Evolutionary conservation across 768 basidiomycete genomes (phyloP).

Genomic region (Collybia mongolica): DNA sequence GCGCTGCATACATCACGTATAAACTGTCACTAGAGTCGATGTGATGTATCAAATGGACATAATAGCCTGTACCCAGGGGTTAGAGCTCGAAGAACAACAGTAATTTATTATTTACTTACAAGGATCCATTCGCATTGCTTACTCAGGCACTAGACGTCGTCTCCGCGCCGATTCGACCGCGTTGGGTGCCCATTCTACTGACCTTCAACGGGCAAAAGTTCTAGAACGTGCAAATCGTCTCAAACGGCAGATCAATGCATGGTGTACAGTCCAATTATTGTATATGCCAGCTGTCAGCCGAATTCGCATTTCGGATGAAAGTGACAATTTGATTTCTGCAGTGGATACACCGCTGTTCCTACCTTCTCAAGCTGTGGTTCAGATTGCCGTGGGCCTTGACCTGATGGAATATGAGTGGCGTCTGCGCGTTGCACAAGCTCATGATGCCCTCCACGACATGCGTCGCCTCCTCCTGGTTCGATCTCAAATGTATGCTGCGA

Average conservation of each 20-base stretch:
- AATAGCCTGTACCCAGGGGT: too few relatives aligned
- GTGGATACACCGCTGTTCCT: not conserved
- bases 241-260: conserved; percentile 10
- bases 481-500: conserved; percentile 10
- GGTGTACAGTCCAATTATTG: conserved; percentile 11
- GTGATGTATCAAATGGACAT: too few relatives aligned
- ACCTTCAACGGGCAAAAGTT: conserved; percentile 13
- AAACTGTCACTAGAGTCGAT: too few relatives aligned
- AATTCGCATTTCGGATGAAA: not conserved
- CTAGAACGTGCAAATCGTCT: conserved; percentile 11
- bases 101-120: too few relatives aligned
- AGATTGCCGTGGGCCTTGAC: not conserved
- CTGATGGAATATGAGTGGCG: conserved; percentile 11
- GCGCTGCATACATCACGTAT: too few relatives aligned
- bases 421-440: conserved; percentile 10
- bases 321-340: not conserved
- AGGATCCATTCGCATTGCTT: too few relatives aligned
- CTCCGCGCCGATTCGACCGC: not conserved
- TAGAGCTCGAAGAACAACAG: too few relatives aligned
- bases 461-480: conserved; percentile 10
- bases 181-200: conserved; percentile 12
- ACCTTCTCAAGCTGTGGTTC: not conserved
- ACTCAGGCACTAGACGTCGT: not conserved
- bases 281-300: conserved; percentile 8
- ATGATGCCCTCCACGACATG: conserved; percentile 14